These are phyloP conservation scores for Trametes polyzona DNA, from an alignment of 1,284 basidiomycete species.

Conservation along the genomic window DNA sequence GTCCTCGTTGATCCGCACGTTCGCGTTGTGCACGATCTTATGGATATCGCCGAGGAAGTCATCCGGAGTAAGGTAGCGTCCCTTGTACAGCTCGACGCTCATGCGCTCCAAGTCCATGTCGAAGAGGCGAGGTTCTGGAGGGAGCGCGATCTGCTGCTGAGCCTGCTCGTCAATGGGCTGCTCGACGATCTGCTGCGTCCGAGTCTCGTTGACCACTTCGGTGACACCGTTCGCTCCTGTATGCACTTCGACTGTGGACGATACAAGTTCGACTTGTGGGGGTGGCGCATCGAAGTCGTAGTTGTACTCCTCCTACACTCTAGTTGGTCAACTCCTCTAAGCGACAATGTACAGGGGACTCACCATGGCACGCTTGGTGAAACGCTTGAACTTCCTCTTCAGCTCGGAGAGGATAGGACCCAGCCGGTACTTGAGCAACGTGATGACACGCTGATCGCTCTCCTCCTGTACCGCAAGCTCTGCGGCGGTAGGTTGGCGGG, in stretches of 20 bases:
- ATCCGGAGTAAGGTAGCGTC: conserved; percentile 85
- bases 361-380: conserved; percentile 83
- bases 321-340: background rate
- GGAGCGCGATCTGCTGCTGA: conserved; percentile 24
- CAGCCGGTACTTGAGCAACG: conserved; percentile 86
- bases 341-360: conserved; percentile 34
- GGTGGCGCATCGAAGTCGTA: conserved; percentile 46
- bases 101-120: conserved; percentile 93
- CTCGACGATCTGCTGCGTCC: conserved; percentile 27
- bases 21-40: conserved; percentile 90
- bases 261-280: conserved; percentile 35
- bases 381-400: conserved; percentile 92
- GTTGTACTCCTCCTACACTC: conserved; percentile 72
- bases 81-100: conserved; percentile 85
- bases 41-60: conserved; percentile 89
- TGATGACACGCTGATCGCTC: conserved; percentile 79
- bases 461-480: conserved; percentile 87
- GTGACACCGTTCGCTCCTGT: conserved; percentile 46
- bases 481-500: conserved; percentile 79
- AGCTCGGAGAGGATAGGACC: conserved; percentile 89
- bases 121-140: conserved; percentile 50
- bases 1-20: conserved; percentile 67
- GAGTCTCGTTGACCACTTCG: conserved; percentile 47
- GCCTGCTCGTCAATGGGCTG: conserved; percentile 26
- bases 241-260: conserved; percentile 46